Evolutionary conservation across 1,284 basidiomycete genomes (phyloP).

Genomic region (Moesziomyces sp.): DNA sequence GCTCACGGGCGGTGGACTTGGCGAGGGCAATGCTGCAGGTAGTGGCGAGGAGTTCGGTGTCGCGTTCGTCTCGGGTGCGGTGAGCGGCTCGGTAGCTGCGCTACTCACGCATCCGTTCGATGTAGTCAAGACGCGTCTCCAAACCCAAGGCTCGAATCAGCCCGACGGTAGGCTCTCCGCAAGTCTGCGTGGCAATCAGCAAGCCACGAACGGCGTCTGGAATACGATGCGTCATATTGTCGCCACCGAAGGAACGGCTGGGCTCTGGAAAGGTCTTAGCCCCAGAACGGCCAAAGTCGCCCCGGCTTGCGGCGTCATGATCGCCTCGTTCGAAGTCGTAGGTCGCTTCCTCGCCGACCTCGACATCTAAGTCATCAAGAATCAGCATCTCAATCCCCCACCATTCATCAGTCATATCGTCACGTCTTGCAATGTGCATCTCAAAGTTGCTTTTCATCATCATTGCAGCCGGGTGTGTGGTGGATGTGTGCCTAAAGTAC

Average conservation of each 20-base stretch:
- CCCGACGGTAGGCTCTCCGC: conserved; percentile 3
- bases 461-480: not conserved
- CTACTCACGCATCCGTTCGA: conserved; percentile 94
- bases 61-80: conserved; percentile 83
- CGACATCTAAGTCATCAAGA: conserved; percentile 7
- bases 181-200: conserved; percentile 2
- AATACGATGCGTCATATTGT: conserved; percentile 76
- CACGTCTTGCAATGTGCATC: too few species aligned
- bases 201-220: conserved; percentile 8
- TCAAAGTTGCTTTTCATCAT: not conserved
- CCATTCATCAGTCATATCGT: not conserved
- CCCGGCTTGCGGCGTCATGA: conserved; percentile 98
- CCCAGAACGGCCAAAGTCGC: conserved; percentile 95
- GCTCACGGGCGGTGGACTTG: conserved; percentile 67
- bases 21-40: conserved; percentile 61
- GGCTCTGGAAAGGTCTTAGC: conserved; percentile 84
- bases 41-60: conserved; percentile 75
- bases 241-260: conserved; percentile 79
- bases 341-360: conserved; percentile 48
- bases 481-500: conserved; percentile 1
- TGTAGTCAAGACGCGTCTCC: conserved; percentile 91
- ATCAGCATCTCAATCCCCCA: not conserved
- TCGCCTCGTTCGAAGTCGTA: conserved; percentile 87
- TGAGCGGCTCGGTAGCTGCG: conserved; percentile 75
- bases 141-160: conserved; percentile 68